Percentiles rank a stretch among this genome's conserved stretches.
These are phyloP conservation scores for Amanita phalloides DNA, from an alignment of 768 basidiomycete species.

Conservation along the genomic window DNA sequence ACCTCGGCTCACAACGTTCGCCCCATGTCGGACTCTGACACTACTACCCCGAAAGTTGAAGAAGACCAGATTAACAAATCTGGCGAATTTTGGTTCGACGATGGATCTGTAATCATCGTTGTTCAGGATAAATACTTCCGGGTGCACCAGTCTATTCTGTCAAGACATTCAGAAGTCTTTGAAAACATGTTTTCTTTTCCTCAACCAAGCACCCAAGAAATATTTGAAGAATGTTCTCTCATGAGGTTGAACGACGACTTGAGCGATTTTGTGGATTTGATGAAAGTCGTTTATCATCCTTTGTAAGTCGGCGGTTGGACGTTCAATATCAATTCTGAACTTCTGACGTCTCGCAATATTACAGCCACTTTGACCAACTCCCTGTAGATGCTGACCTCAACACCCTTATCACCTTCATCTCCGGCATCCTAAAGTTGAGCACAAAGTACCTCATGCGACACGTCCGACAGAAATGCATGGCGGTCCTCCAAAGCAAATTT, in stretches of 20 bases:
- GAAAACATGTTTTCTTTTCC: conserved; percentile 26
- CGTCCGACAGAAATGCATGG: conserved; percentile 27
- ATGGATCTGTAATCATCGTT: conserved; percentile 29
- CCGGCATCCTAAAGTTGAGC: conserved; percentile 30
- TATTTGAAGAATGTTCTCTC: conserved; percentile 25
- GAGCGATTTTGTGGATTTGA: conserved; percentile 23
- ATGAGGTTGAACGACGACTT: conserved; percentile 22
- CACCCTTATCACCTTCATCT: conserved; percentile 27
- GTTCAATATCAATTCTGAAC: neutral
- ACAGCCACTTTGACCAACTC: conserved; percentile 28
- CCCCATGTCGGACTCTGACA: neutral
- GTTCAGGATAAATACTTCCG: conserved; percentile 21
- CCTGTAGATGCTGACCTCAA: conserved; percentile 20
- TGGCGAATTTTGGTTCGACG: conserved; percentile 24
- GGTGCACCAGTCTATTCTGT: conserved; percentile 27
- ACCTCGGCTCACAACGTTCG: neutral
- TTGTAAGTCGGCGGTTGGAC: conserved; percentile 18
- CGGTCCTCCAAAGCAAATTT: conserved; percentile 28
- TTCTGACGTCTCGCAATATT: neutral
- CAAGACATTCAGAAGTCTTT: conserved; percentile 30
- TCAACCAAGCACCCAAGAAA: conserved; percentile 21
- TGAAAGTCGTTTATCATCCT: conserved; percentile 26
- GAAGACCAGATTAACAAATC: neutral
- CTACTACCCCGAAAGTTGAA: no score
- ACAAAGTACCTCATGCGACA: conserved; percentile 31